Evolutionary conservation across 2,329 filamentous ascomycete species (phyloP), one percentile per base, ranked within the genome.

Genomic region (Emmonsiellopsis sp.): DNA sequence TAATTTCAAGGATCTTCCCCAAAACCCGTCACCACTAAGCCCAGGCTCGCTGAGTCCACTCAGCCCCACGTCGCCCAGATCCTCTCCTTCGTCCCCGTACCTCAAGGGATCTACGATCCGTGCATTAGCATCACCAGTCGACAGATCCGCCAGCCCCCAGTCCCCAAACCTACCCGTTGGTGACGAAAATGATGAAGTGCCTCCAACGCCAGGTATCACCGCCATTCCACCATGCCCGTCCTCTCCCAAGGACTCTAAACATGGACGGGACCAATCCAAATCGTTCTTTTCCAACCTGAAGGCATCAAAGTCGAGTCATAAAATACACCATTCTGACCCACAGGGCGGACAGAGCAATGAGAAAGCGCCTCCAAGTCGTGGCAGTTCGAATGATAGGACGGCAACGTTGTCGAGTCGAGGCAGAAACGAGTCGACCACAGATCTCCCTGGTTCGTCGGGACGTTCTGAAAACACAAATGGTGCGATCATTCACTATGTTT

Each of bases 221-320:
- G 71, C 73, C 8, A 73, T 75, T 54, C 73, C 72, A 37, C 73
- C 70, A 58, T 70, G 71, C 48, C 72, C 73, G 52, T 67, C 71
- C 16, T 74, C 73, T 1, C 68, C 72, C 8, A 70, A 67, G 57
- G 65, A 72, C 45, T 59, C 68, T 6, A 73, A 71, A 55, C 73
- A 76, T 56, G 62, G 61, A 11, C 70, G 73, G 53, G 73, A 76
- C 56, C 61, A 67, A 3, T 76, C 73, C 2, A 71, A 68, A 48
- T 74, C 72, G 2, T 75, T 76, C 53, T 76, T 76, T 55, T 70
- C 72, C 10, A 75, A 68, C 53, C 63, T 76, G 43, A 75, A 74
- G 62, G 73, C 73, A 5, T 72, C 72, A 3, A 73, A 73, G 57
- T 70, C 72, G 10, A 72, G 71, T 1, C 72, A 75, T 50, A 66